Percentiles rank a stretch among this genome's conserved stretches.
phyloP scores from a whole-genome alignment of 2,329 filamentous ascomycete species.

The Arthrocladium fulminans region DNA sequence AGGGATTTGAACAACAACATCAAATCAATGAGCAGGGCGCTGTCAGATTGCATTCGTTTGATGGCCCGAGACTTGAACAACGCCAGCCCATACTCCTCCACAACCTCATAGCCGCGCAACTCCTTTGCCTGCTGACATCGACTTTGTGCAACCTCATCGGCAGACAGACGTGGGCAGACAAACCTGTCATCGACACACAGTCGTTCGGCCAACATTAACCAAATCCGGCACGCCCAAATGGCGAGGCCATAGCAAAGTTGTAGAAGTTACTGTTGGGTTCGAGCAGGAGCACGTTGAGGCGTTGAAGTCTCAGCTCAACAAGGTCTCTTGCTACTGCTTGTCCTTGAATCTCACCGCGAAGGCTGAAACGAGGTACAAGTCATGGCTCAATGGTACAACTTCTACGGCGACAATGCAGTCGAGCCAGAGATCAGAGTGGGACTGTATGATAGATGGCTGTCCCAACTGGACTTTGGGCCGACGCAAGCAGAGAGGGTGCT shows the following conservation, averaged over 20 bases:
- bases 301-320: neutral
- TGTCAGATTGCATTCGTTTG: no score
- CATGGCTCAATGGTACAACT: slow-evolving; percentile 17
- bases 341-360: neutral
- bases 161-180: no score
- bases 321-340: neutral
- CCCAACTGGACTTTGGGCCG: slow-evolving; percentile 12
- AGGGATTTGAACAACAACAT: no score
- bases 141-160: no score
- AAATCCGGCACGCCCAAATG: no score
- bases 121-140: no score
- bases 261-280: neutral
- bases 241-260: neutral
- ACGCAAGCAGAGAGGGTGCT: slow-evolving; percentile 12
- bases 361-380: neutral
- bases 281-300: neutral
- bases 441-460: slow-evolving; percentile 16
- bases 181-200: no score
- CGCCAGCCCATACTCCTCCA: no score
- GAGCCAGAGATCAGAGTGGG: slow-evolving; percentile 13
- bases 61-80: no score
- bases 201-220: no score
- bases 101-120: no score
- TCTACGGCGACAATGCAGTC: slow-evolving; percentile 9
- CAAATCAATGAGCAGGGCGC: no score